A percentile compares a stretch with the other conserved stretches of the same genome.
These are phyloP conservation scores for Pyrenophora teres DNA, from an alignment of 2,329 filamentous ascomycete species.

Conservation along the genomic window DNA sequence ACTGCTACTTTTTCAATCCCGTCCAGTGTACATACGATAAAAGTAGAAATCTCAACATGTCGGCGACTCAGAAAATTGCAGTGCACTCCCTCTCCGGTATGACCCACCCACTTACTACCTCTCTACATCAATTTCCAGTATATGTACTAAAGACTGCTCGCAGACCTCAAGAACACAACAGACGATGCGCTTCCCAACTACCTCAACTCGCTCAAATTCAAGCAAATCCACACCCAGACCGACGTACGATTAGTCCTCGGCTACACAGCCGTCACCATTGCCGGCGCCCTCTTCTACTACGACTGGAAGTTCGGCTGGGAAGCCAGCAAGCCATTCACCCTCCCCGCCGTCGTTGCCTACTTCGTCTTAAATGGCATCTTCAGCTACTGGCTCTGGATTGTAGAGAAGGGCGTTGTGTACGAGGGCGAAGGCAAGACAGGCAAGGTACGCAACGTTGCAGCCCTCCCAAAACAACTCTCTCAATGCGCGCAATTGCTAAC, in stretches of 20 bases:
- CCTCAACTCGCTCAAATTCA: constrained; percentile 84
- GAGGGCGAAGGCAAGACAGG: constrained; percentile 72
- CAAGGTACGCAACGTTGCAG: constrained; percentile 55
- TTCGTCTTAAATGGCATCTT: constrained; percentile 76
- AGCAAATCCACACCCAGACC: constrained; percentile 76
- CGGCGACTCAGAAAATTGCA: constrained; percentile 59
- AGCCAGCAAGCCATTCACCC: constrained; percentile 78
- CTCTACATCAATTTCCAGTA: constrained; percentile 5
- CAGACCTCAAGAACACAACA: constrained; percentile 94
- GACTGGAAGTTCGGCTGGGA: constrained; percentile 94
- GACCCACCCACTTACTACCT: neutral
- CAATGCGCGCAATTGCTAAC: neutral
- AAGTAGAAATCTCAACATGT: constrained; percentile 31
- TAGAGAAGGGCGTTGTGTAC: constrained; percentile 84
- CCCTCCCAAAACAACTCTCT: neutral
- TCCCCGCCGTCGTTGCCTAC: constrained; percentile 78
- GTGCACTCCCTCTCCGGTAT: constrained; percentile 70
- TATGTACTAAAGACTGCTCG: constrained; percentile 16
- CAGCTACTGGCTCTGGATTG: constrained; percentile 81
- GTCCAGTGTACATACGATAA: neutral
- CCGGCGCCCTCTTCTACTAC: constrained; percentile 82
- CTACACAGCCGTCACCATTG: constrained; percentile 78
- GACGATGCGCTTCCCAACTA: constrained; percentile 96
- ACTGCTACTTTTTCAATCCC: neutral
- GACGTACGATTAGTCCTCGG: constrained; percentile 85